These are phyloP conservation scores for Carnegiea gigantea DNA, from an alignment of 179 eudicot genomes.

Conservation along the genomic window DNA sequence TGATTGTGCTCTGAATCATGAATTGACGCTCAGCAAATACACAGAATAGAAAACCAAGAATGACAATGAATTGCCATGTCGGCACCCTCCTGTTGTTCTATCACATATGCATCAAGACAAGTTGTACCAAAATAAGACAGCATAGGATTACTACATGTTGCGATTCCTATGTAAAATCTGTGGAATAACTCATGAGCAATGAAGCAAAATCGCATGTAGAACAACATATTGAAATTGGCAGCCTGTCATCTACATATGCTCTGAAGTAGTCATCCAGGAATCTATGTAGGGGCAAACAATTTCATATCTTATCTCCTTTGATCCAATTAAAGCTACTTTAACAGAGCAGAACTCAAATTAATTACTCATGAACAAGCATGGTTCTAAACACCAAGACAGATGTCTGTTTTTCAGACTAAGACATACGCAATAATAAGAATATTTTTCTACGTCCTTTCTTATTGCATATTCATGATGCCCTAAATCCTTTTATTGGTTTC, in stretches of 20 bases:
- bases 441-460: neutral
- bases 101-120: no score
- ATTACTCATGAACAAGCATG: neutral
- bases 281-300: neutral
- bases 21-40: slow-evolving; percentile 6
- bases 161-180: neutral
- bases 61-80: neutral
- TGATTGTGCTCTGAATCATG: neutral
- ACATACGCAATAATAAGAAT: neutral
- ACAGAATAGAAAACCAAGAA: neutral
- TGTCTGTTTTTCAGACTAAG: neutral
- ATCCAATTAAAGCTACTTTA: neutral
- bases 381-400: neutral
- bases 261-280: neutral
- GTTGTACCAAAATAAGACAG: neutral
- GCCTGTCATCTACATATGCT: neutral
- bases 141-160: neutral
- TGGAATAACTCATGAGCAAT: neutral
- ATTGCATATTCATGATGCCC: neutral
- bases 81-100: neutral
- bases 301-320: neutral
- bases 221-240: neutral
- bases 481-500: neutral
- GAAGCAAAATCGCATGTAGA: neutral
- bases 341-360: neutral